phyloP scores from a whole-genome alignment of 139 green algal species.

The Chlamydomonas eustigma region DNA sequence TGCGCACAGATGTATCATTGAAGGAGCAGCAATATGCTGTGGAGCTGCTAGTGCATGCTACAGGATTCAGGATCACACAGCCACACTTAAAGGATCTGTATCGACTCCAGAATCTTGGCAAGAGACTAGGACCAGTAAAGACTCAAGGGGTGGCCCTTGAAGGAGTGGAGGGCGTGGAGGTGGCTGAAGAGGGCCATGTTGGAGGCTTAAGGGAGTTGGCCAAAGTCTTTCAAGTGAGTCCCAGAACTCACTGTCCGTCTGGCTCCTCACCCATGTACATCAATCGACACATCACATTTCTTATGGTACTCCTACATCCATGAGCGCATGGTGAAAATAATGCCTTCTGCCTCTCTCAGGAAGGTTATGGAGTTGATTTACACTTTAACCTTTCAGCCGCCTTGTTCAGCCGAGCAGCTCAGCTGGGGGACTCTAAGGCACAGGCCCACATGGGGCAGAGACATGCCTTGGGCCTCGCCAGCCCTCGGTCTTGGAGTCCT shows the following conservation, averaged over 20 bases:
- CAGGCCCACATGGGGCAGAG: slow-evolving; percentile 65
- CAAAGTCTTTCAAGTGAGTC: slow-evolving; percentile 36
- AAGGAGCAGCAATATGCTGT: slow-evolving; percentile 14
- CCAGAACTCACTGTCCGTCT: too few relatives aligned
- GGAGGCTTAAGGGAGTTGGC: slow-evolving; percentile 41
- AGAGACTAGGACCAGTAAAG: background rate
- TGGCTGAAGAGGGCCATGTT: slow-evolving; percentile 5
- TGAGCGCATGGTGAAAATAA: too few relatives aligned
- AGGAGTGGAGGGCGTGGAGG: slow-evolving; percentile 16
- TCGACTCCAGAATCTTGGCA: background rate
- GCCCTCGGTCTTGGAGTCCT: slow-evolving; percentile 21
- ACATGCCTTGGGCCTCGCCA: slow-evolving; percentile 56
- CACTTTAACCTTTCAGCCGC: slow-evolving; percentile 3
- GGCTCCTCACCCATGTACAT: too few relatives aligned
- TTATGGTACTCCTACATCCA: too few relatives aligned
- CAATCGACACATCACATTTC: too few relatives aligned
- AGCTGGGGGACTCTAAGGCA: slow-evolving; percentile 60
- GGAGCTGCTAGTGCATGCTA: slow-evolving; percentile 19
- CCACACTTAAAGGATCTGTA: background rate
- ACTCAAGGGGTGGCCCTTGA: background rate
- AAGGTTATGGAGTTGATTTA: background rate
- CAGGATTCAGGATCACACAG: slow-evolving; percentile 12
- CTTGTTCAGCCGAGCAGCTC: slow-evolving; percentile 61
- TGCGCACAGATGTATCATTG: slow-evolving; percentile 19
- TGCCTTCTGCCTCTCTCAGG: background rate